These are phyloP conservation scores for Penicillium egyptiacum DNA, from an alignment of 495 filamentous ascomycete genomes.

Conservation along the genomic window DNA sequence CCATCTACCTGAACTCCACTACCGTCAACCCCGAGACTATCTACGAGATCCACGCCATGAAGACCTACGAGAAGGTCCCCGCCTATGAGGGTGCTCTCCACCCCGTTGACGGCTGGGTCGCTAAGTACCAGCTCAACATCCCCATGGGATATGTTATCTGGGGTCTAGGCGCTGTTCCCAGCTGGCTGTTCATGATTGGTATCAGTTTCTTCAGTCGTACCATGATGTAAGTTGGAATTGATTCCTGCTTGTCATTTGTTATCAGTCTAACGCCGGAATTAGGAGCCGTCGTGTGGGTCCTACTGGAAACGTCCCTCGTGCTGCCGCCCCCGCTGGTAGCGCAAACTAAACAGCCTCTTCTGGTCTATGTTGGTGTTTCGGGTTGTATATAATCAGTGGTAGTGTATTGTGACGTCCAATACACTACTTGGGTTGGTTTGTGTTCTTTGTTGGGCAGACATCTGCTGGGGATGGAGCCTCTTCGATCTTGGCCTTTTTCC, in stretches of 20 bases:
- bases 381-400: conserved; percentile 29
- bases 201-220: conserved; percentile 78
- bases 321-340: conserved; percentile 27
- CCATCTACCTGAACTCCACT: conserved; percentile 63
- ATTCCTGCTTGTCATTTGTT: not conserved
- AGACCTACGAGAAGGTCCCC: conserved; percentile 53
- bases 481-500: conserved; percentile 5
- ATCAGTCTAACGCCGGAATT: conserved; percentile 21
- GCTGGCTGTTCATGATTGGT: conserved; percentile 76
- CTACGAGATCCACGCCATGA: conserved; percentile 61
- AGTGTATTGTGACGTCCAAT: conserved; percentile 17
- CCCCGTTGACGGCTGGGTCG: conserved; percentile 73
- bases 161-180: conserved; percentile 56
- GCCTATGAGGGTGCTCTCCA: conserved; percentile 75
- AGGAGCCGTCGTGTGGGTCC: conserved; percentile 46
- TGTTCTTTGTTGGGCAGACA: conserved; percentile 8
- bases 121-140: conserved; percentile 60
- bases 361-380: conserved; percentile 13
- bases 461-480: conserved; percentile 1
- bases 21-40: conserved; percentile 62
- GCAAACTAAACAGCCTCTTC: conserved; percentile 25
- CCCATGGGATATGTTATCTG: conserved; percentile 70
- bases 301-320: conserved; percentile 27
- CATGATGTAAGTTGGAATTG: conserved; percentile 73
- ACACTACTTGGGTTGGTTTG: conserved; percentile 20